Base-by-base conservation (phyloP, 345 rosid species). In the Salix caprea region DNA sequence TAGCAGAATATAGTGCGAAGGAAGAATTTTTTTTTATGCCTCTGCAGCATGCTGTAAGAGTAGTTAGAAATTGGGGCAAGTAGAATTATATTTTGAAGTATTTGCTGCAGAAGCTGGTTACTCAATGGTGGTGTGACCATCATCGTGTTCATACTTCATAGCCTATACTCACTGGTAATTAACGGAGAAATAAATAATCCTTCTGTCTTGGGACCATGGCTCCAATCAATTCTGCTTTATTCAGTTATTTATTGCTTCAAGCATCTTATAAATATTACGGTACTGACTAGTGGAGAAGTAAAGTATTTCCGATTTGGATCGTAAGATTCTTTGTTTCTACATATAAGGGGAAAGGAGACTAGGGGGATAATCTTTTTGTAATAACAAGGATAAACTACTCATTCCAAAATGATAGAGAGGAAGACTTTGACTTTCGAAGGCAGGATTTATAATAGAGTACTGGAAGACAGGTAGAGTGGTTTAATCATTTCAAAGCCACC, bases 171-270 rank as follows among this genome's bases (percentile, higher is more conserved):
- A 52, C 14, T 39, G 14, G 46, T 48, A 46, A 75, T 67, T 67
- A 71, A 75, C 42, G 50, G 64, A 30, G 77, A 75, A 71, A 71
- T 67, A 74, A 74, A 67, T 77, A 42, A 34, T 18, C 50, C 52
- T 4, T 70, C 46, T 67, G 71, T 65, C 42, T 73, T 70, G 75
- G 74, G 72, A 69, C 76, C 80, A 65, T 42, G n/a, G 39, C 24
- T 12, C 58, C 73, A 68, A 74, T 62, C 77, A 81, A 81, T 65
- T 39, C 66, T 5, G 32, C 28, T 26, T n/a, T 50, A 46, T 44
- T 21, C 30, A 56, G 39, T 73, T 61, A 56, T 73, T 73, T 58
- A 73, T 66, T 73, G 61, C 36, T 69, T 46, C 21, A n/a, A 32
- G 34, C 15, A 12, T 28, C 34, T 52, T 66, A 32, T 66, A 28